phyloP scores from a whole-genome alignment of 345 rosid genomes.

The Moricandia arvensis region DNA sequence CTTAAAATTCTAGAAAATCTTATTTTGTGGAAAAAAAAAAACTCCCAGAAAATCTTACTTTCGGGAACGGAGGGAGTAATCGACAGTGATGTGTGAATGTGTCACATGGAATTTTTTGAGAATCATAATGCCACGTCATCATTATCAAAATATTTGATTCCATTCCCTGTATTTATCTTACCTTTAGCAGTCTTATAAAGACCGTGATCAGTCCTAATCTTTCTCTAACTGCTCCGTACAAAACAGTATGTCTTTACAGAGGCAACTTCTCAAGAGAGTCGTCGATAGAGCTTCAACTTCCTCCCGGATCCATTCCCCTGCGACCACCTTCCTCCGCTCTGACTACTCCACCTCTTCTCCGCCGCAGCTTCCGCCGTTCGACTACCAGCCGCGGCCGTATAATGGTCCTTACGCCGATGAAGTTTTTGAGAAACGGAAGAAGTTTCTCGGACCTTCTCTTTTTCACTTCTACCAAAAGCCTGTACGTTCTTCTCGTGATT shows the following conservation, averaged over 20 bases:
- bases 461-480: slow-evolving; percentile 87
- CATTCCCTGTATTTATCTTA: not conserved
- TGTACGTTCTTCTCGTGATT: slow-evolving; percentile 39
- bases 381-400: slow-evolving; percentile 67
- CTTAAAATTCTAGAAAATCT: no score
- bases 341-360: slow-evolving; percentile 38
- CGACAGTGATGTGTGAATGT: not conserved
- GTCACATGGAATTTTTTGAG: not conserved
- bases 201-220: not conserved
- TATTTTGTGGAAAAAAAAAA: no score
- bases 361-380: slow-evolving; percentile 73
- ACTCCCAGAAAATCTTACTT: no score
- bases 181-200: not conserved
- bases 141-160: not conserved
- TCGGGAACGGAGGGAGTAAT: no score
- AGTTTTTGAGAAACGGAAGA: slow-evolving; percentile 71
- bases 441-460: slow-evolving; percentile 83
- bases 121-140: not conserved
- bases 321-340: slow-evolving; percentile 10
- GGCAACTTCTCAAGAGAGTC: slow-evolving; percentile 43
- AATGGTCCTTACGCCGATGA: slow-evolving; percentile 70
- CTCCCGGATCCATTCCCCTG: slow-evolving; percentile 2
- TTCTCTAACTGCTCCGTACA: not conserved
- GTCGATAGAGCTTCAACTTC: slow-evolving; percentile 25
- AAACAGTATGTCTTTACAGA: slow-evolving; percentile 45